Evolutionary conservation across 2,329 filamentous ascomycete genomes (phyloP).

Genomic region (Penicillium verrucosum): DNA sequence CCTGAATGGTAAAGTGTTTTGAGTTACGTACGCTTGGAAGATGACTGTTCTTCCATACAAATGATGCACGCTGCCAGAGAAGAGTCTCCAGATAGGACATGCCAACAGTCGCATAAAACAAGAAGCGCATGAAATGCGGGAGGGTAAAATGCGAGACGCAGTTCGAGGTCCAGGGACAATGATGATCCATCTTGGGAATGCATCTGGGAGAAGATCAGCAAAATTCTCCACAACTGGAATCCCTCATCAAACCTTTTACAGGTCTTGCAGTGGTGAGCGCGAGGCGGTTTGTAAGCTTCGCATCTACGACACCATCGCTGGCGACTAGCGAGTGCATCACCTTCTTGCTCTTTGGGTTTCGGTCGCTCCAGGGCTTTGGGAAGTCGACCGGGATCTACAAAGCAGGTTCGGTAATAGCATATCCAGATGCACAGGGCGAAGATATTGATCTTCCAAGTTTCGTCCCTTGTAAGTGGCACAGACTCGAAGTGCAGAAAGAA

Average conservation of each 20-base stretch:
- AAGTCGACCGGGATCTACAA: constrained; percentile 56
- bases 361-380: constrained; percentile 42
- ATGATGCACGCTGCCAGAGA: constrained; percentile 50
- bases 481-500: constrained; percentile 56
- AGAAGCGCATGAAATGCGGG: constrained; percentile 63
- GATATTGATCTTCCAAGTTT: constrained; percentile 55
- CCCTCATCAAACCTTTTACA: constrained; percentile 52
- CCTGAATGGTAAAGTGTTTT: neutral
- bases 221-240: neutral
- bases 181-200: constrained; percentile 64
- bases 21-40: constrained; percentile 54
- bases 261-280: constrained; percentile 63
- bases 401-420: constrained; percentile 58
- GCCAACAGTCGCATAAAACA: constrained; percentile 57
- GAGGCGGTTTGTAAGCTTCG: constrained; percentile 58
- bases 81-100: constrained; percentile 57
- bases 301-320: constrained; percentile 61
- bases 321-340: constrained; percentile 26
- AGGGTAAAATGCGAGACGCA: constrained; percentile 65
- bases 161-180: constrained; percentile 65
- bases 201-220: constrained; percentile 44
- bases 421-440: constrained; percentile 56
- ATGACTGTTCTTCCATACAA: constrained; percentile 55
- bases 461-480: constrained; percentile 47
- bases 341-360: constrained; percentile 18